Evolutionary conservation across 371 early-diverging fungal genomes (phyloP), one percentile per base, ranked within the genome.

Genomic region (Quaeritorhiza haematococci): DNA sequence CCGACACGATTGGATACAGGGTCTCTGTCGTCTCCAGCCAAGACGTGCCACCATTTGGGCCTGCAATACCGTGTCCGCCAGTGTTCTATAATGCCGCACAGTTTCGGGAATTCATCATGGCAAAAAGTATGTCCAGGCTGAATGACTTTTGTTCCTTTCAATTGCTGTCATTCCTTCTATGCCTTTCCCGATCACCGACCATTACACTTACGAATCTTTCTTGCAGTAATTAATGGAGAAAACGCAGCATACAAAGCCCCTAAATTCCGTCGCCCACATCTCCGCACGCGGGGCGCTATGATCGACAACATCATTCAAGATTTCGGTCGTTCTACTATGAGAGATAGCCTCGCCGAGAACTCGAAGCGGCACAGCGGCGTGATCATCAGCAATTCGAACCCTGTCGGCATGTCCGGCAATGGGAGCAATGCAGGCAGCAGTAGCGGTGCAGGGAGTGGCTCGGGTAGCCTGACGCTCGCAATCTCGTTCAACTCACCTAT

Each of bases 171-270:
- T 17, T 15, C 15, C 1, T 54, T 0, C 17, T 53, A 52, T 55
- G 15, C 32, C n/a, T 17, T 17, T 3, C 19, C 19, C 2, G 41
- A 19, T 19, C 42, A 10, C 33, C 28, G 0, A 29, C 29, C 21
- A 27, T 56, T 38, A 51, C 27, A 32, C 33, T 21, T 42, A 35
- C 8, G 26, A 26, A 43, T 1, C 33, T 21, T 15, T 49, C 42
- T 17, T 34, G 19, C 49, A 66, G 86, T 86, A 58, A 76, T 90
- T 6, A 89, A 86, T 58, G 90, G 80, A 10, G 88, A 89, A 59
- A 83, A 86, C 56, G 82, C 87, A 1, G 83, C 88, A 0, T 76
- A 84, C 45, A 84, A 86, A 61, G 84, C 91, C 35, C 87, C 87
- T 2, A 83, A 78, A 21, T 73, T 75, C 45, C n/a, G 29, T 28